These are phyloP conservation scores for Collybiopsis confluens DNA, from an alignment of 768 basidiomycete species.

Conservation along the genomic window DNA sequence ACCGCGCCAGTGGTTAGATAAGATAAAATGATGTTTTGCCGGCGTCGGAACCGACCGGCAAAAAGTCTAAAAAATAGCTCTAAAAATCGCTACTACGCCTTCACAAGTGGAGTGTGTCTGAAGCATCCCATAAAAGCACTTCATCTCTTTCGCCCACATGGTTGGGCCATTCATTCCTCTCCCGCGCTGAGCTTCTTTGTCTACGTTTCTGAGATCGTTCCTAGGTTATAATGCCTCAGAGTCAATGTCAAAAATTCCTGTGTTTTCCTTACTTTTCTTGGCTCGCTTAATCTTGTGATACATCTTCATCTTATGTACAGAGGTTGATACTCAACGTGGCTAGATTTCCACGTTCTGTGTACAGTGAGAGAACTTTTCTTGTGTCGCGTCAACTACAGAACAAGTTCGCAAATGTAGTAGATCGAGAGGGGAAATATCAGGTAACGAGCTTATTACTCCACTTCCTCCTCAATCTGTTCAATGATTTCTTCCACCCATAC, in stretches of 20 bases:
- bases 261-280: neutral
- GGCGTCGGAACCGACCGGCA: slow-evolving; percentile 17
- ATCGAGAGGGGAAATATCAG: neutral
- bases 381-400: neutral
- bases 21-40: slow-evolving; percentile 36
- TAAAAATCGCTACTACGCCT: neutral
- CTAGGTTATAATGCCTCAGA: neutral
- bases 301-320: too few species aligned
- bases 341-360: neutral
- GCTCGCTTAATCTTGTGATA: neutral
- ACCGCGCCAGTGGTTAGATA: slow-evolving; percentile 40
- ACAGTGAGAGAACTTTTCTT: slow-evolving; percentile 3
- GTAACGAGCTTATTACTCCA: slow-evolving; percentile 39
- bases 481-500: slow-evolving; percentile 93
- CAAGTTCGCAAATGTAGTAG: neutral
- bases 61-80: neutral
- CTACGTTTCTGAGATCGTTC: neutral
- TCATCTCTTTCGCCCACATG: neutral
- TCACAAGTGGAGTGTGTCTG: slow-evolving; percentile 5
- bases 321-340: neutral
- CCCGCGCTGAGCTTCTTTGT: neutral
- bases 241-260: neutral
- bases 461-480: slow-evolving; percentile 85
- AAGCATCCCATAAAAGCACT: slow-evolving; percentile 4
- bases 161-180: neutral